Evolutionary conservation across 805 yeast genomes (phyloP).

Genomic region (Lipomyces oligophaga): DNA sequence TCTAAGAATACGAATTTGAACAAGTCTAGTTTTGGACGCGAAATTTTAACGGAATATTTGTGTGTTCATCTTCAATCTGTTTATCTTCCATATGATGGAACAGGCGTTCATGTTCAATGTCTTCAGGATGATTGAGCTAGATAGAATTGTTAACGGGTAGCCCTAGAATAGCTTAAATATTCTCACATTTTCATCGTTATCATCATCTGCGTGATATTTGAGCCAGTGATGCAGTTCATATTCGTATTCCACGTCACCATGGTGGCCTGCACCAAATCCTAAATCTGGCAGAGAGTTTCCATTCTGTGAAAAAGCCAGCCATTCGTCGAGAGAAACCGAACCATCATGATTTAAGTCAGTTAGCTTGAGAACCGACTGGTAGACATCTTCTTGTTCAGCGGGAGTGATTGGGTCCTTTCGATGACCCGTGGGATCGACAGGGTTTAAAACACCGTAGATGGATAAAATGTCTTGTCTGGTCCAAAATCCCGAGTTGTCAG

Average conservation of each 20-base stretch:
- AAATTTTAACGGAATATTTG: slow-evolving; percentile 24
- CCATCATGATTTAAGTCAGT: slow-evolving; percentile 68
- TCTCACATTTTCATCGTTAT: slow-evolving; percentile 21
- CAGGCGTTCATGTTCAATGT: slow-evolving; percentile 24
- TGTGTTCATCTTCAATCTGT: slow-evolving; percentile 16
- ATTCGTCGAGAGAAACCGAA: slow-evolving; percentile 62
- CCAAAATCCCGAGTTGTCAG: slow-evolving; percentile 49
- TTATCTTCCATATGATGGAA: slow-evolving; percentile 27
- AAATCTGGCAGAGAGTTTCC: slow-evolving; percentile 85
- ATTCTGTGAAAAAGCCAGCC: slow-evolving; percentile 52
- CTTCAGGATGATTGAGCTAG: slow-evolving; percentile 14
- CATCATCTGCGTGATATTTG: slow-evolving; percentile 42
- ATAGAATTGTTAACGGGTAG: background rate
- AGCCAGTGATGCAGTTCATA: slow-evolving; percentile 96
- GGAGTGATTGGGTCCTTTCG: slow-evolving; percentile 50
- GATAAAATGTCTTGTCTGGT: slow-evolving; percentile 68
- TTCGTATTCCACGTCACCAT: slow-evolving; percentile 87
- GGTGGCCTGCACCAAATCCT: slow-evolving; percentile 92
- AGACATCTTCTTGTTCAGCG: slow-evolving; percentile 52
- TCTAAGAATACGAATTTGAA: too few species aligned
- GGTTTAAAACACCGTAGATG: slow-evolving; percentile 71
- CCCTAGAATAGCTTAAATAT: background rate
- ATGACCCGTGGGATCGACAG: slow-evolving; percentile 29
- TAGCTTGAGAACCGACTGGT: slow-evolving; percentile 50
- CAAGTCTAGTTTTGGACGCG: slow-evolving; percentile 13